Base-by-base conservation (phyloP, 2,329 filamentous ascomycete species). In the Beauveria pseudobassiana region DNA sequence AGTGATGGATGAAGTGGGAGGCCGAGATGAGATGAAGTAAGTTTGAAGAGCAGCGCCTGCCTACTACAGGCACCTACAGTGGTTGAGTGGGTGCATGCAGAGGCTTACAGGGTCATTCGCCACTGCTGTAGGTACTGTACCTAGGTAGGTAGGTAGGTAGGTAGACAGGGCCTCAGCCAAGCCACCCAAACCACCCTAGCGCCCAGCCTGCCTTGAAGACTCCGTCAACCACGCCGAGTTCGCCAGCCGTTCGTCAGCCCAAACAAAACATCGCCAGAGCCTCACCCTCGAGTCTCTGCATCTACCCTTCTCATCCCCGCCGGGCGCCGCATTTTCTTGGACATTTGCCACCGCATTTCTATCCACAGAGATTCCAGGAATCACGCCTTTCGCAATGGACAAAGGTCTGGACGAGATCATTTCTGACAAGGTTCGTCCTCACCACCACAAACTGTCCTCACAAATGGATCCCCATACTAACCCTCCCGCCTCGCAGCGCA, bases 361-460 rank as follows among this genome's bases (percentile, higher is more conserved):
- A 42, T 34, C 43, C n/a, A n/a, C n/a, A 3, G 26, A 57, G 28
- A 34, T 16, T 20, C 8, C 16, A 24, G 28, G 2, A 5, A 12
- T 6, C 20, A 24, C 20, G 20, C 34, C 20, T 24, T 54, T 28
- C 64, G 78, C 76, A 64, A 80, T 83, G 78, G 80, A 82, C 66
- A 80, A 78, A 67, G 82, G 80, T 62, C 78, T 83, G 38, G 81
- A 83, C 70, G 81, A 84, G 70, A 83, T 83, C 68, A 80, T 83
- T 66, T 79, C 78, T 62, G 80, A 83, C 64, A 77, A 73, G 70
- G 77, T 79, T 70, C 57, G 71, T 64, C 49, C 12, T 45, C 28
- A 55, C 63, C 48, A 48, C 42, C 46, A 26, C 38, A 54, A 63
- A 66, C 43, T 64, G 14, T 9, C 28, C 65, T 48, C 64, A 20